Base-by-base conservation (phyloP, 2,329 filamentous ascomycete species). In the Microsporum audouinii region DNA sequence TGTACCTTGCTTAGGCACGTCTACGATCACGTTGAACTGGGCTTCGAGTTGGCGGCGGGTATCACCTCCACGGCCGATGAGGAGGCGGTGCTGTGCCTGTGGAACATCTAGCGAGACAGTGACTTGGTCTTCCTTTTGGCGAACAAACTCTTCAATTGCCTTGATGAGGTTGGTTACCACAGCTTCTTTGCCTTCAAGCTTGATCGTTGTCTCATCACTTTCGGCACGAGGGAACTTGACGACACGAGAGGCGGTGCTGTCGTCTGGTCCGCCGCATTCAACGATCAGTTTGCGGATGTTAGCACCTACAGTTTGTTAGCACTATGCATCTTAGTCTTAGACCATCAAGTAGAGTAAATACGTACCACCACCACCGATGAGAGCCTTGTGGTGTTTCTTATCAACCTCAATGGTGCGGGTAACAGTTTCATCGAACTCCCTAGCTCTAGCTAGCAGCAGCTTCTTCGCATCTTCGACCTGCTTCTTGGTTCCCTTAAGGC, bases 221-320 rank as follows among this genome's bases (percentile, higher is more conserved):
- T 95, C 91, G 66, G 89, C 86, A 72, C 91, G 91, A 61, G 94
- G 94, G 80, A 99, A 97, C 73, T 92, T 91, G 63, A 99, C 90
- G 68, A 92, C 90, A 65, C 92, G 88, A 58, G 91, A 89, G 68
- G 94, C 87, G 45, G 88, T 86, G 64, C 87, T 84, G 70, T 96
- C 91, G 67, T 91, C 88, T 41, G 91, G 91, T 7, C 94, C 95
- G 64, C 94, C 95, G 55, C 94, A 91, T 68, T 88, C 84, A 60
- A 88, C 80, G 60, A 99, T 88, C 63, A 99, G 91, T 64, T 89
- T 86, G 64, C 88, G 88, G 62, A 99, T 86, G 70, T 87, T 94
- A 51, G 89, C 81, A 68, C 91, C 89, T 92, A 62, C n/a, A 23
- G 34, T 36, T 61, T 43, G 65, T 84, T 73, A 82, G 76, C 62